These are phyloP conservation scores for Tuber borchii DNA, from an alignment of 495 filamentous ascomycete genomes.

Conservation along the genomic window DNA sequence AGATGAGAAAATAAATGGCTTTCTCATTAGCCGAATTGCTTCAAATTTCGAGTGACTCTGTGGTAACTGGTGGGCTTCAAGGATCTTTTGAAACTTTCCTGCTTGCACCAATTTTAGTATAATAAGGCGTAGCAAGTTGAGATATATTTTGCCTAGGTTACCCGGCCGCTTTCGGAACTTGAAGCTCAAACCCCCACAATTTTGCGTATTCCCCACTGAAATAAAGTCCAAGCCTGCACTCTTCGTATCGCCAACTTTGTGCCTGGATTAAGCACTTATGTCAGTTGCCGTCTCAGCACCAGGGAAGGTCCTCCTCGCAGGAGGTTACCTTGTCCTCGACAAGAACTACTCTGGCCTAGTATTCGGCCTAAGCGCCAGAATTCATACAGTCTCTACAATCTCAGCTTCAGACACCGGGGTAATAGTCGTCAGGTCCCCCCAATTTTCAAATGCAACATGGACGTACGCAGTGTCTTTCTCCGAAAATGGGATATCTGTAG, in stretches of 20 bases:
- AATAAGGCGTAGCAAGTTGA: not conserved
- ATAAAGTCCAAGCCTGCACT: not conserved
- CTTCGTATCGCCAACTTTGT: not conserved
- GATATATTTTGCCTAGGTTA: not conserved
- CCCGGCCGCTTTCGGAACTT: not conserved
- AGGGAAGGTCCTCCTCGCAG: slow-evolving; percentile 90
- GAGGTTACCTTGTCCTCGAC: slow-evolving; percentile 92
- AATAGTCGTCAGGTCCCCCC: slow-evolving; percentile 70
- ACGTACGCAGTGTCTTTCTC: slow-evolving; percentile 65
- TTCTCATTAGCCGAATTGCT: not conserved
- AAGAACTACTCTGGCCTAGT: slow-evolving; percentile 80
- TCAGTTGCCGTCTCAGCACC: slow-evolving; percentile 72
- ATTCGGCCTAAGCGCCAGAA: slow-evolving; percentile 87
- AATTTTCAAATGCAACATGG: slow-evolving; percentile 83
- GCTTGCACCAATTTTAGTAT: not conserved
- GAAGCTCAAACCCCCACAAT: not conserved
- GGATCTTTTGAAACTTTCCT: not conserved
- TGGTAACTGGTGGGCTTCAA: not conserved
- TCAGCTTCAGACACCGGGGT: slow-evolving; percentile 49
- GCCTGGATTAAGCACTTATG: slow-evolving; percentile 12
- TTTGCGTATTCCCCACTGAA: not conserved
- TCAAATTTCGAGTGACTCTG: not conserved
- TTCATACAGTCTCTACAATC: slow-evolving; percentile 67
- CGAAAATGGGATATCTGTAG: slow-evolving; percentile 67
- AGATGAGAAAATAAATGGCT: not conserved